These are phyloP conservation scores for Myrica gale DNA, from an alignment of 306 rosid species.

Conservation along the genomic window DNA sequence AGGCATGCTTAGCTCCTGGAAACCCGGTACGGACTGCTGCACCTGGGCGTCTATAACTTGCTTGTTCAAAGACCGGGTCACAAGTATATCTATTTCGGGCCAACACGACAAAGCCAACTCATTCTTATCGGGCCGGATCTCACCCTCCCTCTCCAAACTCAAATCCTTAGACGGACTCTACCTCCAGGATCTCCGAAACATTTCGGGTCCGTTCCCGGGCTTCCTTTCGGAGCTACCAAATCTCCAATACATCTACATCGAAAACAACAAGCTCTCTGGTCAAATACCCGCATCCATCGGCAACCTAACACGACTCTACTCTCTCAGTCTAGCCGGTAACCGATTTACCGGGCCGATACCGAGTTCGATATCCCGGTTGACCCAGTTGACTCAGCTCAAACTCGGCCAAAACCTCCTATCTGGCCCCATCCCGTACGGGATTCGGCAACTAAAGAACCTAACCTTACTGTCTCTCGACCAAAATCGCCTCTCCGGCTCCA, in stretches of 20 bases:
- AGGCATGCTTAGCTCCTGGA: conserved; percentile 57
- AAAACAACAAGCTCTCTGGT: conserved; percentile 66
- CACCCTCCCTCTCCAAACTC: conserved; percentile 63
- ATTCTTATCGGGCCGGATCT: conserved; percentile 54
- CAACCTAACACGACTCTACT: conserved; percentile 29
- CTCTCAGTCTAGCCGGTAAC: conserved; percentile 51
- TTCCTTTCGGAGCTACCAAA: conserved; percentile 41
- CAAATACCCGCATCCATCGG: conserved; percentile 49
- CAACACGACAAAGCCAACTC: conserved; percentile 32
- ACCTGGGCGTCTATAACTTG: conserved; percentile 59
- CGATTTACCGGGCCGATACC: conserved; percentile 66
- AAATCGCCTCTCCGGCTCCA: conserved; percentile 56
- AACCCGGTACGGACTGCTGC: conserved; percentile 61
- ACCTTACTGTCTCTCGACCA: conserved; percentile 35
- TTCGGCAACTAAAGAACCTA: conserved; percentile 46
- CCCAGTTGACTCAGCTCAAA: conserved; percentile 61
- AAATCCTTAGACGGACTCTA: conserved; percentile 47
- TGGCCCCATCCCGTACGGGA: conserved; percentile 46
- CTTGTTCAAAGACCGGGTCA: conserved; percentile 47
- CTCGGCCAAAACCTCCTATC: conserved; percentile 62
- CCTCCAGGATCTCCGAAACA: conserved; percentile 46
- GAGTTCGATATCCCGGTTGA: conserved; percentile 53
- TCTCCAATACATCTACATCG: conserved; percentile 48
- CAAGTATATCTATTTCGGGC: conserved; percentile 30
- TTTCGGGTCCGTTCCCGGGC: conserved; percentile 64